phyloP scores from a whole-genome alignment of 495 filamentous ascomycete genomes.

The Cairneyella variabilis region DNA sequence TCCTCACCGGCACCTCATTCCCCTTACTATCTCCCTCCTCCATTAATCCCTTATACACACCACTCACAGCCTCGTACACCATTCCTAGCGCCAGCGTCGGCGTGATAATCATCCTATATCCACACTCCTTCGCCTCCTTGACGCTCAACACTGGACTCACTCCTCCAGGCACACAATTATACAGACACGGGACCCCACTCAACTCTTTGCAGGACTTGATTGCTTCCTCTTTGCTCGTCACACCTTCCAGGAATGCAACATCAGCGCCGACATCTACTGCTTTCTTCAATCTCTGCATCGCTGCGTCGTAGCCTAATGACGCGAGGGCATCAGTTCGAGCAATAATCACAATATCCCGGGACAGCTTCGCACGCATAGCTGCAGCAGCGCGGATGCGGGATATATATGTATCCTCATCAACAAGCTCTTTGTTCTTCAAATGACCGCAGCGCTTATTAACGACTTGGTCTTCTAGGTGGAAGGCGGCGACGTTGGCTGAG shows the following conservation, averaged over 20 bases:
- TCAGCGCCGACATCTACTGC: constrained; percentile 62
- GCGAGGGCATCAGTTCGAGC: constrained; percentile 59
- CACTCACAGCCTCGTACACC: constrained; percentile 48
- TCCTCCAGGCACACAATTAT: constrained; percentile 64
- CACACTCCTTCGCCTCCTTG: constrained; percentile 54
- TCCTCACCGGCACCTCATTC: constrained; percentile 36
- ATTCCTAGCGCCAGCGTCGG: constrained; percentile 48
- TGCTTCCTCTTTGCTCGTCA: constrained; percentile 53
- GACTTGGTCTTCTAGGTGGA: constrained; percentile 73
- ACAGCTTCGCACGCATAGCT: neutral
- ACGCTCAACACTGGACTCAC: constrained; percentile 53
- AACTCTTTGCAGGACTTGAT: constrained; percentile 48
- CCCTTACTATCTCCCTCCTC: constrained; percentile 45
- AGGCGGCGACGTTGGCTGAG: constrained; percentile 62
- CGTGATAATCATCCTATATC: constrained; percentile 62
- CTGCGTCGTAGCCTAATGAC: constrained; percentile 54
- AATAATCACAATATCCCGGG: constrained; percentile 56
- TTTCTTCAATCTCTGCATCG: constrained; percentile 52
- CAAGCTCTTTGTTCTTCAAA: constrained; percentile 57
- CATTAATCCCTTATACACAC: constrained; percentile 40
- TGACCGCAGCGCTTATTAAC: constrained; percentile 64
- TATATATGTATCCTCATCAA: constrained; percentile 46
- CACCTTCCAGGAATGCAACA: constrained; percentile 62
- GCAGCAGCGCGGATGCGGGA: constrained; percentile 53
- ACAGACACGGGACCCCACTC: constrained; percentile 52